Conservation (phyloP, 352 stramenopile genomes). For the Pythium angustatum region DNA sequence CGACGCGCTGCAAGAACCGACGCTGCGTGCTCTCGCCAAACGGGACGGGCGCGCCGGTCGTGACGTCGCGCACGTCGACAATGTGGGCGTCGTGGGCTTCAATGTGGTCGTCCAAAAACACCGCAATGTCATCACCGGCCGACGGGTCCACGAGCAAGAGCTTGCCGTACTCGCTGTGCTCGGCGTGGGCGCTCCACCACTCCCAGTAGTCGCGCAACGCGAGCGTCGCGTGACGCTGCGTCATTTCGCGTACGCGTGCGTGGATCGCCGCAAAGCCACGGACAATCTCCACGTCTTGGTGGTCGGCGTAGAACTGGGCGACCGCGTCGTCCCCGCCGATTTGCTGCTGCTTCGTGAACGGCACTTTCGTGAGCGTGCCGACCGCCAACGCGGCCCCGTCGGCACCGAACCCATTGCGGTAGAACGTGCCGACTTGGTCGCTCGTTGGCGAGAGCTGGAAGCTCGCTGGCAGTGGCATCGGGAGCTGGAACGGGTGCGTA, state of each 20-base stretch:
- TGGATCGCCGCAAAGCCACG: conserved; percentile 58
- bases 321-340: conserved; percentile 27
- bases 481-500: conserved; percentile 51
- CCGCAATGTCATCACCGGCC: conserved; percentile 16
- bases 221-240: conserved; percentile 42
- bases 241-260: conserved; percentile 31
- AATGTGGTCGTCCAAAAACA: conserved; percentile 86
- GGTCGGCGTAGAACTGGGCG: conserved; percentile 42
- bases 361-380: conserved; percentile 61
- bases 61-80: conserved; percentile 70
- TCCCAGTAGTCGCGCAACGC: conserved; percentile 85
- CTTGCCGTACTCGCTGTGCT: conserved; percentile 77
- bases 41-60: conserved; percentile 46
- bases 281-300: conserved; percentile 44
- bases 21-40: conserved; percentile 49
- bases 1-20: conserved; percentile 72
- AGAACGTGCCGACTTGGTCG: conserved; percentile 61
- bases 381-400: conserved; percentile 61
- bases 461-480: conserved; percentile 36
- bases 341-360: conserved; percentile 49
- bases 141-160: conserved; percentile 55
- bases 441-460: conserved; percentile 51
- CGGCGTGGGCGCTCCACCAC: conserved; percentile 82
- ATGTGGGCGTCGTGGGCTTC: conserved; percentile 74
- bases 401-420: conserved; percentile 62